Conservation (phyloP, 768 basidiomycete genomes). For the Leccinum disarticulatum region DNA sequence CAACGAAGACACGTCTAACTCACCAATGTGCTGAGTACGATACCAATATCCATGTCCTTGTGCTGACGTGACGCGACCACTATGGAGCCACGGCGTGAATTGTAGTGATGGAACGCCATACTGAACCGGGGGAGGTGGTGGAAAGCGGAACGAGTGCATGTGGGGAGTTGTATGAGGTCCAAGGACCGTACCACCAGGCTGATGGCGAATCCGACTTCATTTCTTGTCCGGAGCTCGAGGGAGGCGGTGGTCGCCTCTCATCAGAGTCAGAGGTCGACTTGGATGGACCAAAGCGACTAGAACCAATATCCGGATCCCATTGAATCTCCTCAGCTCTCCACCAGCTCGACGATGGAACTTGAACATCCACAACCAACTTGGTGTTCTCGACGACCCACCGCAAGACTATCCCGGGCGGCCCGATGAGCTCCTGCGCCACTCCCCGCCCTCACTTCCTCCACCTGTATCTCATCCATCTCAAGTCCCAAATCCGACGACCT, state of each 20-base stretch:
- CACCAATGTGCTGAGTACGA: slow-evolving; percentile 17
- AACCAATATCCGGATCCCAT: slow-evolving; percentile 18
- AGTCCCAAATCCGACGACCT: background rate
- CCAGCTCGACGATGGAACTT: background rate
- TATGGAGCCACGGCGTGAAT: slow-evolving; percentile 17
- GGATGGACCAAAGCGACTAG: background rate
- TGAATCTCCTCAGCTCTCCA: background rate
- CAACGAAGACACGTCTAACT: slow-evolving; percentile 10
- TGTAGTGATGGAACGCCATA: slow-evolving; percentile 13
- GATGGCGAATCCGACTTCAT: slow-evolving; percentile 11
- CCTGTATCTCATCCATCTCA: slow-evolving; percentile 19
- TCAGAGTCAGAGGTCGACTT: background rate
- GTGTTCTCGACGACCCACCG: slow-evolving; percentile 3
- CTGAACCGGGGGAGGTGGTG: slow-evolving; percentile 8
- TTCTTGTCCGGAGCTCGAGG: slow-evolving; percentile 1
- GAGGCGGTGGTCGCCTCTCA: slow-evolving; percentile 1
- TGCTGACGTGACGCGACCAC: slow-evolving; percentile 5
- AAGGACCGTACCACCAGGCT: slow-evolving; percentile 8
- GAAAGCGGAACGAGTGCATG: slow-evolving; percentile 9
- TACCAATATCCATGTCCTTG: slow-evolving; percentile 25
- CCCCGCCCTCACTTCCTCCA: slow-evolving; percentile 22
- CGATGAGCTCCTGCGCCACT: slow-evolving; percentile 22
- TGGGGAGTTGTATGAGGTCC: slow-evolving; percentile 6
- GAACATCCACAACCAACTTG: background rate
- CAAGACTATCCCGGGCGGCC: slow-evolving; percentile 16